These are phyloP conservation scores for Alloteropsis semialata DNA, from an alignment of 176 grass and related monocot genomes.

Conservation along the genomic window DNA sequence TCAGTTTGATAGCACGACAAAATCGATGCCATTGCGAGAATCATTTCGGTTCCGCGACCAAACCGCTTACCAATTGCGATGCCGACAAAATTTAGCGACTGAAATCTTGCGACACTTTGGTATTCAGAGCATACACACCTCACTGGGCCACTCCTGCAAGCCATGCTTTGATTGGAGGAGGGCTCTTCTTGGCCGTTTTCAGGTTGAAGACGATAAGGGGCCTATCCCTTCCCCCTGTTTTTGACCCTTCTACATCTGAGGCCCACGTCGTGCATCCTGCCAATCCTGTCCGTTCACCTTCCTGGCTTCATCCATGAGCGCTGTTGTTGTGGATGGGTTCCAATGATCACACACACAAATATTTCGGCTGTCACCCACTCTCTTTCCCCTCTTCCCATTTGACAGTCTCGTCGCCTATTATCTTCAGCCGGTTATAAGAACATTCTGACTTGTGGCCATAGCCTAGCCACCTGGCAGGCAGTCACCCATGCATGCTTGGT, in stretches of 20 bases:
- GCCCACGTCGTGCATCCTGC: neutral
- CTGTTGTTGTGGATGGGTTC: neutral
- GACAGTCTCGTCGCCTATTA: neutral
- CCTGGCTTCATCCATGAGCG: neutral
- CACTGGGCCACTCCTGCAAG: neutral
- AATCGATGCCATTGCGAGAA: neutral
- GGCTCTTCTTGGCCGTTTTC: neutral
- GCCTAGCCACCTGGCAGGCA: neutral
- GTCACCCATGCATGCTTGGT: neutral
- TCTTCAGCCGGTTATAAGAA: neutral
- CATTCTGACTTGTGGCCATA: neutral
- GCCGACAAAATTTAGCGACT: neutral
- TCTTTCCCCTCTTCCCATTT: neutral
- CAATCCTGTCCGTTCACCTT: neutral
- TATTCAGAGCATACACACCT: neutral
- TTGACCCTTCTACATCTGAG: neutral
- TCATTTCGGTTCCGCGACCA: neutral
- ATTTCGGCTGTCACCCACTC: neutral
- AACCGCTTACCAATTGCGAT: neutral
- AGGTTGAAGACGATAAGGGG: neutral
- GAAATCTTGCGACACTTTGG: neutral
- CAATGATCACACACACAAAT: neutral
- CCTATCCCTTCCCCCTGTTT: neutral
- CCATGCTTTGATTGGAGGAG: neutral
- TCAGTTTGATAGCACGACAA: neutral